These are phyloP conservation scores for Mimosa pudica DNA, from an alignment of 306 rosid species.

Conservation along the genomic window DNA sequence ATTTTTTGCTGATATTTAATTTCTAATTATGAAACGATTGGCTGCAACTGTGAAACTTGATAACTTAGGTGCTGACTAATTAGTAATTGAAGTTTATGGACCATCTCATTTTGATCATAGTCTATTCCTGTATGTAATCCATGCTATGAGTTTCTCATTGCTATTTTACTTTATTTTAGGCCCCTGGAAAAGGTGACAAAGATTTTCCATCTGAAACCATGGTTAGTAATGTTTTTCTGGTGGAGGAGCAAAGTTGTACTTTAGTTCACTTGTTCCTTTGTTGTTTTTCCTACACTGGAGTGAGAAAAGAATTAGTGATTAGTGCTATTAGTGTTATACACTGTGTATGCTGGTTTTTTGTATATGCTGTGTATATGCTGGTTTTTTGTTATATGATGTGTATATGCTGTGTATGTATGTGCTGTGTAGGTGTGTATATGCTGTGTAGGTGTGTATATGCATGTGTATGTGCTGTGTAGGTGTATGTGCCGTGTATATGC, in stretches of 20 bases:
- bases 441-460: no score
- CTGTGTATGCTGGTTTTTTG: no score
- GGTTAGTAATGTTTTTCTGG: constrained; percentile 59
- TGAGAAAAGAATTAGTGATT: no score
- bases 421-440: no score
- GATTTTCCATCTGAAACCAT: constrained; percentile 88
- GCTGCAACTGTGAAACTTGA: background rate
- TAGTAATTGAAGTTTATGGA: background rate
- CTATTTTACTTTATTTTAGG: constrained; percentile 54
- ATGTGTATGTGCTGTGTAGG: no score
- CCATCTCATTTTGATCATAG: background rate
- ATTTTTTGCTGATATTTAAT: background rate
- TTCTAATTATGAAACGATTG: background rate
- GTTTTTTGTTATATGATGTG: no score
- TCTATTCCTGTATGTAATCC: background rate
- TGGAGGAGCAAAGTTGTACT: constrained; percentile 20
- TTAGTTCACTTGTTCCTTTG: background rate
- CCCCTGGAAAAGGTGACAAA: constrained; percentile 89
- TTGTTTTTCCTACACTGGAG: background rate
- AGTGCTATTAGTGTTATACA: no score
- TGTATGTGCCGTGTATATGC: no score
- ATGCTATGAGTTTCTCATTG: constrained; percentile 17
- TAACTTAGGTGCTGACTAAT: background rate
- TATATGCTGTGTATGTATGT: no score
- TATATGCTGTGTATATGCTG: no score